Conservation (phyloP, 2,329 filamentous ascomycete species). For the Cordyceps pruinosa region DNA sequence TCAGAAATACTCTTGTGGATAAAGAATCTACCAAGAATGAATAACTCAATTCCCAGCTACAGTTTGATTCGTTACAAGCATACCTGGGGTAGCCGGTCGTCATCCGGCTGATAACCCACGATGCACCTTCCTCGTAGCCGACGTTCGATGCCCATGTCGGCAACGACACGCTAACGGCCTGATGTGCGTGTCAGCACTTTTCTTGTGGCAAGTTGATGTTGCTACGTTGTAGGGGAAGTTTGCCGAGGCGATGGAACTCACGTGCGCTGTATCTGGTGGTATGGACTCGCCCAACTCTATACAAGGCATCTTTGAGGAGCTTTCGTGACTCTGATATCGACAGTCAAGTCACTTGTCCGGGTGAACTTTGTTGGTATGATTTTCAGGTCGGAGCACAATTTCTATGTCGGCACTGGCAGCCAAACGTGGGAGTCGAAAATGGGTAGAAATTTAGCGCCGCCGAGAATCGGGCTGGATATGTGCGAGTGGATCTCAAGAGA, state of each 20-base stretch:
- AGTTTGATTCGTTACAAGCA: conserved; percentile 14
- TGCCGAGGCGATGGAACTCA: conserved; percentile 37
- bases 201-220: neutral
- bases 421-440: neutral
- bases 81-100: conserved; percentile 84
- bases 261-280: conserved; percentile 71
- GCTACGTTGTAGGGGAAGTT: neutral
- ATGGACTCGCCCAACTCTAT: conserved; percentile 62
- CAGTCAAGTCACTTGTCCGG: neutral
- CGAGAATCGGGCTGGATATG: conserved; percentile 7
- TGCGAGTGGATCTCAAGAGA: conserved; percentile 5
- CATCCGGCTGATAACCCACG: conserved; percentile 82
- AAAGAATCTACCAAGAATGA: conserved; percentile 68
- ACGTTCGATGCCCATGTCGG: conserved; percentile 90
- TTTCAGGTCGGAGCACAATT: neutral
- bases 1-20: conserved; percentile 76
- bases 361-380: neutral
- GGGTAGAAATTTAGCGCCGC: conserved; percentile 6
- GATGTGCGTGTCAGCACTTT: neutral
- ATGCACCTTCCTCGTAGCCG: conserved; percentile 86
- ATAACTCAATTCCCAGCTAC: conserved; percentile 7
- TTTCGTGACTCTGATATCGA: neutral
- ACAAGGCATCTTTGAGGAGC: conserved; percentile 35
- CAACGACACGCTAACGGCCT: conserved; percentile 94
- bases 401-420: neutral